Evolutionary conservation across 2,329 filamentous ascomycete species (phyloP), one percentile per base, ranked within the genome.

Genomic region (Sporothrix schenckii): DNA sequence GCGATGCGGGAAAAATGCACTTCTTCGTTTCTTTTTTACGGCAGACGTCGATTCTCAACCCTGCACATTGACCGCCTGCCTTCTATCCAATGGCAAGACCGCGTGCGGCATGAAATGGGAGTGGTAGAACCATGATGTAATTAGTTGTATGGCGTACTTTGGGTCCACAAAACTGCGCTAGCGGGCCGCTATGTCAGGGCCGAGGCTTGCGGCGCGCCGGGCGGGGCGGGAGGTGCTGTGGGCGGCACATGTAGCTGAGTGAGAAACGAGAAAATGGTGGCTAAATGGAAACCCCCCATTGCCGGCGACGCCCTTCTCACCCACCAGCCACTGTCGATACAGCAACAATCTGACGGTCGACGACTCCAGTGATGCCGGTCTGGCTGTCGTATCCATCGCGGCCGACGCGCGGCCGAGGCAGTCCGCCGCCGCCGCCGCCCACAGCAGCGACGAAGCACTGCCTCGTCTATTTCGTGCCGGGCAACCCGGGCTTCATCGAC

Each of bases 401-500:
- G 56, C 49, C 27, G 10, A 47, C 21, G 27, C 34, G 41, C 16
- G 34, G 41, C 16, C 52, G n/a, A 0, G n/a, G 44, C 6, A 1
- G 24, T 9, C 24, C 4, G 50, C 10, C 60, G 7, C 50, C 47
- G n/a, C 24, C 30, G 52, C 16, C 53, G 24, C 49, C 39, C 13
- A n/a, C 41, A 0, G 19, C 66, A 14, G 7, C 30, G 4, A 56
- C 68, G 3, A 72, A 72, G 61, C 70, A 74, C 14, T 71, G 67
- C 72, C 85, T 93, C 66, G 81, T 94, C 74, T 93, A 88, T 81
- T 90, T 92, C 79, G 84, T 94, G 53, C 87, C 90, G 39, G 92
- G 92, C 24, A 94, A 94, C 74, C 92, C 92, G 5, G 92, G 92
- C 5, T 82, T 93, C 21, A 86, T 93, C 66, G 86, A 85, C 70